These are phyloP conservation scores for Trichoderma polysporum DNA, from an alignment of 2,329 filamentous ascomycete species.

Conservation along the genomic window DNA sequence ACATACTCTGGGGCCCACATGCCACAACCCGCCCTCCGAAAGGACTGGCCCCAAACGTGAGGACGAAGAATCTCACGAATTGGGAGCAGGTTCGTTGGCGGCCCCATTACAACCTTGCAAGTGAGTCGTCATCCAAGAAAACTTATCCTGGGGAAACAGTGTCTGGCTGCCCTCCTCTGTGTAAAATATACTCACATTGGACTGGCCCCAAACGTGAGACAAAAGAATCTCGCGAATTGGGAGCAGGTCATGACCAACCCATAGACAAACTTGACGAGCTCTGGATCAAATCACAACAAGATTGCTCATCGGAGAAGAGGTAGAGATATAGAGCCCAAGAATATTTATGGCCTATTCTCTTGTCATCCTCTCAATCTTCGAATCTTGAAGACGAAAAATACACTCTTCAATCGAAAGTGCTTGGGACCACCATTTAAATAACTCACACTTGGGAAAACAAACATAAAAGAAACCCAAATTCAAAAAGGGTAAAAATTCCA, in stretches of 20 bases:
- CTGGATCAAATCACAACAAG: background rate
- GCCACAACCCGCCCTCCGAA: conserved; percentile 12
- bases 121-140: background rate
- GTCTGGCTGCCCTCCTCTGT: conserved; percentile 4
- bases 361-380: background rate
- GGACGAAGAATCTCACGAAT: conserved; percentile 19
- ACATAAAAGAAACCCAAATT: background rate
- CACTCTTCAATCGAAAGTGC: background rate
- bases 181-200: background rate
- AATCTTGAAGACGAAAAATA: background rate
- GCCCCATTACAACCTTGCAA: background rate
- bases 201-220: conserved; percentile 16
- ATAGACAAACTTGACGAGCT: background rate
- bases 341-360: background rate
- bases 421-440: background rate
- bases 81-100: conserved; percentile 16
- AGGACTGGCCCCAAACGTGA: conserved; percentile 19
- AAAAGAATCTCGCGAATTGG: conserved; percentile 16
- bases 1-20: background rate
- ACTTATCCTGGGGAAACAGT: background rate
- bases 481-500: background rate
- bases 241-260: conserved; percentile 10
- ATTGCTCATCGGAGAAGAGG: background rate
- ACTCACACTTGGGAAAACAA: background rate
- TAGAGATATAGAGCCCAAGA: background rate